Evolutionary conservation across 352 stramenopile species (phyloP), one percentile per base, ranked within the genome.

Genomic region (Globisporangium camurandrum): DNA sequence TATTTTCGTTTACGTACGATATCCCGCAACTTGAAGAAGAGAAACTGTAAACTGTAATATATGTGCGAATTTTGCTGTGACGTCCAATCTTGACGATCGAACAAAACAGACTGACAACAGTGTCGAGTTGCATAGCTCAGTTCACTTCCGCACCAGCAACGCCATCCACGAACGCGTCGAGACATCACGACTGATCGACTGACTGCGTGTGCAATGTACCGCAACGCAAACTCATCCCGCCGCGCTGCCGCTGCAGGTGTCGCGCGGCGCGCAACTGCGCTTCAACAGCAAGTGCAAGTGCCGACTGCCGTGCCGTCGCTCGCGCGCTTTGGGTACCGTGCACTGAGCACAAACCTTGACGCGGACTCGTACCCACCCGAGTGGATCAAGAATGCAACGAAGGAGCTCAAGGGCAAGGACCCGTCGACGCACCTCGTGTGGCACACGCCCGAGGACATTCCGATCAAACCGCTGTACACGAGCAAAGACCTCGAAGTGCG

Each of bases 381-480:
- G 39, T 84, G 72, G 67, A 34, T 76, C 42, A 68, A 75, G 64
- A 64, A 75, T 48, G 72, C 72, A 22, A 76, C 67, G 34, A 84
- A 96, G 56, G 84, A 96, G 66, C 67, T 95, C 42, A 90, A 90
- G 54, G 84, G 85, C 27, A 85, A 89, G 41, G 73, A 86, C 27
- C 66, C 71, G 34, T 68, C 75, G 23, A 68, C 78, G 41, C 68
- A 72, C 30, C 65, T 97, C n/a, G 61, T 86, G 26, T 83, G 74
- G 57, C 62, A 77, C 31, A 97, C 88, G 39, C 84, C 89, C 17
- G 95, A 99, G 66, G 92, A 85, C 14, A 96, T 99, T 53, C 70
- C 67, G 28, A 89, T 99, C 45, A 97, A 98, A 66, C 95, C 95
- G 8, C 68, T 98, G 22, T 99, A 98, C 68, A 97, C 85, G 28